Conservation (phyloP, 345 rosid genomes). For the Crucihimalaya himalaica region DNA sequence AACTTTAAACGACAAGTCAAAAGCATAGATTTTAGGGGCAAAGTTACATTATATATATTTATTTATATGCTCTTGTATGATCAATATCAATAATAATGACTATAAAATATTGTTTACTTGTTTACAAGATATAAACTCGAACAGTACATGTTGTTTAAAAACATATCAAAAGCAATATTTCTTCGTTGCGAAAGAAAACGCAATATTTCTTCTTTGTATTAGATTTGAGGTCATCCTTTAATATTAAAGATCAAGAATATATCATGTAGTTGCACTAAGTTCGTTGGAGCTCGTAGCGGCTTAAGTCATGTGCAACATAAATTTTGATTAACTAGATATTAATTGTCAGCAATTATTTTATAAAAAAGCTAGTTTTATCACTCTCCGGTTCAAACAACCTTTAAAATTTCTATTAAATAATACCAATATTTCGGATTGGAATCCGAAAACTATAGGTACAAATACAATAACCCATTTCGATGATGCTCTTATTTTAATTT, state of each 20-base stretch:
- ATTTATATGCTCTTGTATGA: neutral
- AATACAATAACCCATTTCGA: slow-evolving; percentile 9
- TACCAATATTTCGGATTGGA: neutral
- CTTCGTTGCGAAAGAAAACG: too few species aligned
- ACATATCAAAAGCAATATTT: too few species aligned
- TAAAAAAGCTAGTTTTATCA: neutral
- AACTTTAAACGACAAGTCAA: neutral
- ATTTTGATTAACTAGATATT: neutral
- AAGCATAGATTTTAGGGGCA: neutral
- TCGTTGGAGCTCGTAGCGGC: neutral
- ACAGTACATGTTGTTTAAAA: too few species aligned
- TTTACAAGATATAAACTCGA: too few species aligned
- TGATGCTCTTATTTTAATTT: neutral
- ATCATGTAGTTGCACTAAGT: neutral
- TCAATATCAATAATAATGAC: neutral
- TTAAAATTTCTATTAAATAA: neutral
- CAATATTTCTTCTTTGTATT: too few species aligned
- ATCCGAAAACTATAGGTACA: neutral
- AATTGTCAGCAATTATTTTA: neutral
- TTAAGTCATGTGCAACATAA: neutral
- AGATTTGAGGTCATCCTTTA: neutral
- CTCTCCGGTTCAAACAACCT: neutral
- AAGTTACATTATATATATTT: neutral
- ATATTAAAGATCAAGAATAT: neutral
- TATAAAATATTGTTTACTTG: too few species aligned